Evolutionary conservation across 2,329 filamentous ascomycete species (phyloP), one percentile per base, ranked within the genome.

Genomic region (Ophiostoma perfectum): DNA sequence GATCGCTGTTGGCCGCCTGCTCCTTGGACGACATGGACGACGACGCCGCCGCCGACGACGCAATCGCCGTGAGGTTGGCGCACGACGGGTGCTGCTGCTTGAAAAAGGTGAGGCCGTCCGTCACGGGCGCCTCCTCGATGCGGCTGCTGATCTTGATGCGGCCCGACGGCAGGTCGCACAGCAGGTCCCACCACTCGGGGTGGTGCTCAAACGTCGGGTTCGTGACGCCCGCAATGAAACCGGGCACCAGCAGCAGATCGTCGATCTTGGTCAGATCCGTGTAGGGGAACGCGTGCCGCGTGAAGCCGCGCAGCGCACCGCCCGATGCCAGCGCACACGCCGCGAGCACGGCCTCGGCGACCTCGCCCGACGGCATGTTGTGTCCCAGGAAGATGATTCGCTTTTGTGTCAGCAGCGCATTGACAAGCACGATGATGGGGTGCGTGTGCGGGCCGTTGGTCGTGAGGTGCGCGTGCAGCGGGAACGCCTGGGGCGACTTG

Each of bases 261-360:
- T 99, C 95, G 70, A 99, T 93, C 79, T 99, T 99, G 72, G 93
- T 97, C 60, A 99, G 83, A 80, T 99, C 95, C 0, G 95, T 99
- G 76, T 99, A 99, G 2, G 95, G 95, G 76, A 99, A 99, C 0
- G 95, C 95, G 79, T 98, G 92, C 18, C 95, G 87, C 8, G 94
- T 97, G 78, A 99, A 99, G 41, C 95, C 95, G 69, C 93, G 86
- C 47, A 99, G 81, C n/a, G 97, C 82, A 5, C 95, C 94, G 27
- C 95, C 95, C 12, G 93, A 97, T 14, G 91, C 94, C 64, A 99
- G 84, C 11, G 95, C 92, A 78, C 95, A 99, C 1, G 95, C 93
- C n/a, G 93, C 95, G 8, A 99, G 84, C 3, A 99, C 95, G n/a
- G 95, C 94, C 80, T 99, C 94, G 1, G 95, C 95, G 39, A 99